Base-by-base conservation (phyloP, 768 basidiomycete species). In the Lyophyllum semitale region DNA sequence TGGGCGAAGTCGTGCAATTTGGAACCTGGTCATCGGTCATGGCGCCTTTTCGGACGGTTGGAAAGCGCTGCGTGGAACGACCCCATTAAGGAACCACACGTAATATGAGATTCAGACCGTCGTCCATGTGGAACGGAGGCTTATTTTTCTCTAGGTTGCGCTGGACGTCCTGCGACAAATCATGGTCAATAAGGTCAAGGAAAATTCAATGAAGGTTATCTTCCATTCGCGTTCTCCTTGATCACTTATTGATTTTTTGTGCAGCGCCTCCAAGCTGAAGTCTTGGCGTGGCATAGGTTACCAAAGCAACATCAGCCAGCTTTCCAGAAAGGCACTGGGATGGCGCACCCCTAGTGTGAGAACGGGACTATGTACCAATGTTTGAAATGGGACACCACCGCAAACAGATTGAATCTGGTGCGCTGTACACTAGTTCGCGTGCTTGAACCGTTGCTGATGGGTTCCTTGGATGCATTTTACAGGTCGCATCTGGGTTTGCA, bases 311-410 rank as follows among this genome's bases (percentile, higher is more conserved):
- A 73, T 87, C 43, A 77, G 77, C 32, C 79, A 77, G 40, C 66
- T 87, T 25, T 75, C 4, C 68, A 72, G 26, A 72, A 76, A 29
- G 78, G 80, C 44, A 73, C 87, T 25, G 84, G 79, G 17, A 85
- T 87, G 82, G 83, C 86, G 0, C 85, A 84, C 4, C 79, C 80
- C 4, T 87, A 84, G 83, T 85, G 83, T 62, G 73, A 76, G 32
- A 84, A 85, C 48, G 84, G 85, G 8, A 82, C 79, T 8, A 71
- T 86, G 50, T 73, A 71, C 50, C 67, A 76, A 22, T 86, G 84
- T 62, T 66, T 85, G 55, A 74, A 72, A 45, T 59, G 69, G 15
- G 74, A 79, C 50, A 71, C 75, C 0, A 63, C 60, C 3, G 76
- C 63, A 6, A 76, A 84, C 55, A 70, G 79, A 49, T 61, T 85